Conservation (phyloP, 768 basidiomycete genomes). For the Melanogaster broomeanus region DNA sequence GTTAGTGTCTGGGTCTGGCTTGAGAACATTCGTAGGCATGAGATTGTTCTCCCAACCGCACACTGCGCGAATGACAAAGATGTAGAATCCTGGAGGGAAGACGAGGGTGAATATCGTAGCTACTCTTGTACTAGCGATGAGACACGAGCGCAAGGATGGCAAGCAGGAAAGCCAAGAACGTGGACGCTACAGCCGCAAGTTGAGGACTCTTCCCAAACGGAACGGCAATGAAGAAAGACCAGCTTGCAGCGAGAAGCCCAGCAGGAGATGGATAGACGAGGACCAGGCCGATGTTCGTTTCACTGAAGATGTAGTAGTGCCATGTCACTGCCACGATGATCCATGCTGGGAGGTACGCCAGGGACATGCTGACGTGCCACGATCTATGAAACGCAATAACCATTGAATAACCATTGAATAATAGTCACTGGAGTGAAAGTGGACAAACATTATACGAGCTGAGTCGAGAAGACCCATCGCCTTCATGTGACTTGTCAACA, state of each 20-base stretch:
- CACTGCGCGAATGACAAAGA: slow-evolving; percentile 69
- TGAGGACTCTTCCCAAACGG: slow-evolving; percentile 76
- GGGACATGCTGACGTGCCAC: slow-evolving; percentile 69
- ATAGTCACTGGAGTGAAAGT: not conserved
- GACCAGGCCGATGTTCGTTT: slow-evolving; percentile 59
- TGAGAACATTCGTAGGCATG: slow-evolving; percentile 52
- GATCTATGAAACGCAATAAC: slow-evolving; percentile 29
- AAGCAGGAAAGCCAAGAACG: slow-evolving; percentile 64
- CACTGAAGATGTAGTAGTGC: slow-evolving; percentile 66
- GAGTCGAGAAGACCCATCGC: slow-evolving; percentile 79
- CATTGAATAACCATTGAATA: no score
- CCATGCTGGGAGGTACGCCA: slow-evolving; percentile 79
- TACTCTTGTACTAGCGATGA: slow-evolving; percentile 38
- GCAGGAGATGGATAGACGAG: slow-evolving; percentile 65
- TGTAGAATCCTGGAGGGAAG: slow-evolving; percentile 77
- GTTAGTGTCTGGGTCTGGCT: slow-evolving; percentile 60
- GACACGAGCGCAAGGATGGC: slow-evolving; percentile 65
- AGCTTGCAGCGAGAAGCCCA: slow-evolving; percentile 70
- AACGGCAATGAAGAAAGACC: slow-evolving; percentile 69
- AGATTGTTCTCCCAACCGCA: slow-evolving; percentile 66
- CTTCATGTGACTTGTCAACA: slow-evolving; percentile 72
- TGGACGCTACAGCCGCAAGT: slow-evolving; percentile 65
- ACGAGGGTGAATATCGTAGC: slow-evolving; percentile 67
- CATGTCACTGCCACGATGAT: slow-evolving; percentile 64
- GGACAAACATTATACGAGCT: slow-evolving; percentile 58